Evolutionary conservation across 768 basidiomycete species (phyloP), one percentile per base, ranked within the genome.

Genomic region (Lactarius deliciosus): DNA sequence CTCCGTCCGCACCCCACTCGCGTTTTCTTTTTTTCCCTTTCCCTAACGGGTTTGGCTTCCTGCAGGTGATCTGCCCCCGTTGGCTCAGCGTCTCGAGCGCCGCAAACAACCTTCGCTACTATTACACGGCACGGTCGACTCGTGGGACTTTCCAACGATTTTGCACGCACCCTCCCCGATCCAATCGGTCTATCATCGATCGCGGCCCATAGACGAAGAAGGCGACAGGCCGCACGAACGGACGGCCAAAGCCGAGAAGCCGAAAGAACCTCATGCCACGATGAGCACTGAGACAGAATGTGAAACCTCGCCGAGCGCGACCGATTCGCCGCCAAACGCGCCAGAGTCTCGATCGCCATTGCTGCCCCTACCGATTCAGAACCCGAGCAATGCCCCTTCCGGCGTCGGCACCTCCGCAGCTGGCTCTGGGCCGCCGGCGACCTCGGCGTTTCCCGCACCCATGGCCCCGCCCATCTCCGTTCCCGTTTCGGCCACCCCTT

Each of bases 131-230:
- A 88, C 90, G 11, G 76, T 88, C 63, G 91, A 90, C 63, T 92
- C 91, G 3, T 94, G 91, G 91, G 91, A 94, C 73, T 94, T 94
- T 74, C 74, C 81, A 28, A 79, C 83, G 0, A 84, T 15, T 8
- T 13, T 67, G 11, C 28, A 13, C 10, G 10, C 43, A 1, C 62
- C 66, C 38, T 68, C 66, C 22, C 66, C 66, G 20, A 68, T 58
- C n/a, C 61, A 59, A 32, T 30, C 66, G 20, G 58, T 64, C 30
- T 60, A 47, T 22, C 54, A 28, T 56, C 53, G 41, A 58, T 32
- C 41, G 28, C 58, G 22, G 18, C 43, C 11, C 5, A 50, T 41
- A 20, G 41, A 68, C 16, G 53, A 60, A 8, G 20, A 30, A 28
- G 47, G 54, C 15, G 60, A 54, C 18, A 41, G n/a, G 20, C 8